phyloP scores from a whole-genome alignment of 2,329 filamentous ascomycete species.

The Monilinia vaccinii-corymbosi region DNA sequence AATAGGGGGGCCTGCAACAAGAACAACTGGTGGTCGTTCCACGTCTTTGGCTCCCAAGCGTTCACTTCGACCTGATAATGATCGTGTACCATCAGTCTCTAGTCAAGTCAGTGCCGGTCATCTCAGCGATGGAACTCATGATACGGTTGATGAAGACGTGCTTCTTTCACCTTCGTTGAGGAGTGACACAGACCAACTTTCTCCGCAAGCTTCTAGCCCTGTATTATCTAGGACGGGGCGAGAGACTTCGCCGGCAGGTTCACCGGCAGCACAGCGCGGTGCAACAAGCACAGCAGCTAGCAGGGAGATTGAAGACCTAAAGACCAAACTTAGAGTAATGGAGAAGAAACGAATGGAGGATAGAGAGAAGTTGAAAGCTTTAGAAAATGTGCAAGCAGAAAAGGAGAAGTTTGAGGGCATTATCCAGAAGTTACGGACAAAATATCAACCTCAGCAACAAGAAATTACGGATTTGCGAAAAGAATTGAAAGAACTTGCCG shows the following conservation, averaged over 20 bases:
- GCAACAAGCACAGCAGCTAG: slow-evolving; percentile 24
- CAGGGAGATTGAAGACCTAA: slow-evolving; percentile 74
- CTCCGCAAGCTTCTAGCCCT: slow-evolving; percentile 27
- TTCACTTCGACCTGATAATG: slow-evolving; percentile 24
- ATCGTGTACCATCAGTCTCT: slow-evolving; percentile 25
- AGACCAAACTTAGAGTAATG: slow-evolving; percentile 76
- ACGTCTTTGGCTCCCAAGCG: slow-evolving; percentile 25
- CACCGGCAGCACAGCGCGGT: slow-evolving; percentile 20
- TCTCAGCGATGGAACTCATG: slow-evolving; percentile 20
- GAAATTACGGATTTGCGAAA: slow-evolving; percentile 71
- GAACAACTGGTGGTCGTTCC: slow-evolving; percentile 14
- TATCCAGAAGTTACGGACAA: slow-evolving; percentile 82
- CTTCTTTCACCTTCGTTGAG: slow-evolving; percentile 37
- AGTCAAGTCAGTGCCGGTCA: slow-evolving; percentile 27
- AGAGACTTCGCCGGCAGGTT: slow-evolving; percentile 19
- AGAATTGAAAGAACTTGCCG: slow-evolving; percentile 66
- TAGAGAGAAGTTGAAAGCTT: slow-evolving; percentile 69
- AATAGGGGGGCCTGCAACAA: slow-evolving; percentile 15
- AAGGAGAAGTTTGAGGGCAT: slow-evolving; percentile 72
- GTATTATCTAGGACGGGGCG: slow-evolving; percentile 21
- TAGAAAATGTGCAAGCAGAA: slow-evolving; percentile 69
- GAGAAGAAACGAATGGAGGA: slow-evolving; percentile 84
- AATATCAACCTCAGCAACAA: slow-evolving; percentile 76
- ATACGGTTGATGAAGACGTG: slow-evolving; percentile 23
- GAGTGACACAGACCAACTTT: slow-evolving; percentile 34